phyloP scores from a whole-genome alignment of 129 eudicot genomes.

The Flaveria bidentis region DNA sequence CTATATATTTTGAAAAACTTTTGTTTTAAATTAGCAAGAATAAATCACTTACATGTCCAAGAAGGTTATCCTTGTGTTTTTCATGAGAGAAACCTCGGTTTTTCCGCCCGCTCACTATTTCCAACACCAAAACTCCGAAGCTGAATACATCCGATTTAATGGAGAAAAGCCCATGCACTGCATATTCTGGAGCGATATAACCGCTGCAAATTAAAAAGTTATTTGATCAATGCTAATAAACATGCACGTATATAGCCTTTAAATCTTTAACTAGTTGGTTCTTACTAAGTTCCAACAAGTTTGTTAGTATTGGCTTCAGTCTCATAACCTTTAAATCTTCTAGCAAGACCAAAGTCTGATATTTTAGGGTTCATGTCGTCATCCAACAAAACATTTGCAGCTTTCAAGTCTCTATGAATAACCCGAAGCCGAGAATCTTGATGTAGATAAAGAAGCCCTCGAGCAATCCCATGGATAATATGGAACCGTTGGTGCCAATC shows the following conservation, averaged over 20 bases:
- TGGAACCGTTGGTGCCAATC: not conserved
- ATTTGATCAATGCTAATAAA: not conserved
- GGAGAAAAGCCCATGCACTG: slow-evolving; percentile 25
- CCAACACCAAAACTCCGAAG: slow-evolving; percentile 30
- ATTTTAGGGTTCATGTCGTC: slow-evolving; percentile 41
- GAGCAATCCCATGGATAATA: not conserved
- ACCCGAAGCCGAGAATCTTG: slow-evolving; percentile 5
- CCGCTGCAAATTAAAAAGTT: slow-evolving; percentile 16
- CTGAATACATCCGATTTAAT: slow-evolving; percentile 38
- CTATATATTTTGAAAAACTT: no score
- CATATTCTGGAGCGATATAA: slow-evolving; percentile 37
- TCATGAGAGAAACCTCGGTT: slow-evolving; percentile 26
- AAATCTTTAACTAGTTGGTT: no score
- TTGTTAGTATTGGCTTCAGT: slow-evolving; percentile 23
- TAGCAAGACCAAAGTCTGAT: slow-evolving; percentile 51
- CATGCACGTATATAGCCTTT: not conserved
- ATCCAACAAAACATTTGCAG: slow-evolving; percentile 44
- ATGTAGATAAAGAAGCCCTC: not conserved
- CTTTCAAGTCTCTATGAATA: slow-evolving; percentile 41
- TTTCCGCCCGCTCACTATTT: slow-evolving; percentile 34
- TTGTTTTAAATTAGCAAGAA: no score
- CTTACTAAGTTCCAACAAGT: slow-evolving; percentile 54
- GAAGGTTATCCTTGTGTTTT: slow-evolving; percentile 20
- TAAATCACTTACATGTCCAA: slow-evolving; percentile 30
- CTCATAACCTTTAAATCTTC: slow-evolving; percentile 38